Evolutionary conservation across 352 stramenopile genomes (phyloP), one percentile per base, ranked within the genome.

Genomic region (Globisporangium viniferum): DNA sequence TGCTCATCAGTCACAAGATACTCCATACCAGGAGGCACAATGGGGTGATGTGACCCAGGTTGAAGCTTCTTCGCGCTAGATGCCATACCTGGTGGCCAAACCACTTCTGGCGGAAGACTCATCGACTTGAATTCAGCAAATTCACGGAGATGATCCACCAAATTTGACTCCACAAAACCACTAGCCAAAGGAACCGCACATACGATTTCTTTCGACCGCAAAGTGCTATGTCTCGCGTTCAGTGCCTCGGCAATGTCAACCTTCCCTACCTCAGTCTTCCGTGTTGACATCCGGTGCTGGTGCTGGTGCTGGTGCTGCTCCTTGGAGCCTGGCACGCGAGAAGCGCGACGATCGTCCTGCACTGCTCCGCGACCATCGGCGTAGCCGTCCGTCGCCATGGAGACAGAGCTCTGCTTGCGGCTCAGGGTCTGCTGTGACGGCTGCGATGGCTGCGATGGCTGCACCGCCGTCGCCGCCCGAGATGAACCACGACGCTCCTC

Each of bases 41-140:
- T 74, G 1, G 75, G 76, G 24, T 84, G 74, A 55, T 76, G 70
- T 3, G 70, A 57, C 49, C 70, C 51, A 41, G 73, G 33, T 15
- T 62, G 68, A 5, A 76, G 53, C 36, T 66, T 65, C 48, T 74
- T 75, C 8, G 75, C 68, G 8, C 72, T 71, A n/a, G 70, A 36
- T 54, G 79, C 73, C 78, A 88, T 88, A 15, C 81, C 81, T 31
- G 79, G 81, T 1, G 81, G 81, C 79, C 81, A 90, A 1, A 90
- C 66, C 22, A 83, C 73, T 18, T 65, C 54, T 49, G 68, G 14
- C 15, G 12, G 39, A 6, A 46, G 14, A 46, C 14, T 41, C 12
- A 12, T 41, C 36, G 36, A 41, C 9, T 41, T 14, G 12, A 14
- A 41, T 5, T 14, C 36, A 14, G 36, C 12, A 41, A 41, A 41